Base-by-base conservation (phyloP, 2,329 filamentous ascomycete genomes). In the Monascus ruber region DNA sequence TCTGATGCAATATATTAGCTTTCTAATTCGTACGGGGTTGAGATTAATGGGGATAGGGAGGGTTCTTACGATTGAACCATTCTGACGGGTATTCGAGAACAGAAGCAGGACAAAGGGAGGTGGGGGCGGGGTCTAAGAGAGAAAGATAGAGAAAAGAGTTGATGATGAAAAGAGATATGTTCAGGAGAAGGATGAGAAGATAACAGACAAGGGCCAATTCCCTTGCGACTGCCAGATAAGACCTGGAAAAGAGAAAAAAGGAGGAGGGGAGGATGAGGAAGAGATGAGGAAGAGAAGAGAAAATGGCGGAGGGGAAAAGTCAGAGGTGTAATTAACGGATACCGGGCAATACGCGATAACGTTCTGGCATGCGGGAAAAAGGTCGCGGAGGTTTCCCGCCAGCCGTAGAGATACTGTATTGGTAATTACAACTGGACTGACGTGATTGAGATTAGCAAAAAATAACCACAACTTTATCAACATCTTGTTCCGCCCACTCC, bases 31-130 rank as follows among this genome's bases (percentile, higher is more conserved):
- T 17, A 17, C 17, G 17, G 17, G 17, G 17, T 17, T 17, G 17
- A 17, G 17, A 17, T 24, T 29, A 32, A 31, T 24, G 17, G 33
- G 17, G 26, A 28, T 28, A 35, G 7, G 34, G 36, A 9, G 26
- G 32, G 35, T 37, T 35, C 72, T 60, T 63, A 75, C 72, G 73
- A 76, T 70, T 74, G 71, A 69, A 76, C 73, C 73, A 76, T 76
- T 52, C 59, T 73, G 62, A 64, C 47, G 48, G 51, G 51, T 56
- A 31, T 58, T 41, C 54, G 45, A 35, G 44, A 42, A 47, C 36
- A 45, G 35, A 43, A 32, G 38, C 26, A 11, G 41, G 44, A 33
- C 34, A 47, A 40, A 36, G 31, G 31, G 42, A 41, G 32, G 31
- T 11, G 31, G 35, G 17, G 25, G 37, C 31, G 34, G 39, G 33